Evolutionary conservation across 495 filamentous ascomycete species (phyloP).

Genomic region (Echria macrotheca): DNA sequence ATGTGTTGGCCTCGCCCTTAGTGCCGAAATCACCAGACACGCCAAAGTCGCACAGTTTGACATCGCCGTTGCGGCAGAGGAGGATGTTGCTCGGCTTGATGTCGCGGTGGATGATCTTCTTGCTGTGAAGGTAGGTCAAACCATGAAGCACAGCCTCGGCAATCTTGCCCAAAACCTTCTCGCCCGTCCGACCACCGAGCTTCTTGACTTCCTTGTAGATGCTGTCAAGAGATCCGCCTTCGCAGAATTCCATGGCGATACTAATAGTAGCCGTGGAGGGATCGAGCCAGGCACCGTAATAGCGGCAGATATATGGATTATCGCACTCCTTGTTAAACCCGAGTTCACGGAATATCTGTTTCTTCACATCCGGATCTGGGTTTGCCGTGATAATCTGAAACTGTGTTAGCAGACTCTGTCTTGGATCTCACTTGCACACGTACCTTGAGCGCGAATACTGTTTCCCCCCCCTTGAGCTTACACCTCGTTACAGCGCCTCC

Average conservation of each 20-base stretch:
- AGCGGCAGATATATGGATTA: conserved; percentile 89
- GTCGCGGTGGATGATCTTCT: conserved; percentile 97
- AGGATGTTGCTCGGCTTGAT: conserved; percentile 99
- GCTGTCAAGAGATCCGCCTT: conserved; percentile 89
- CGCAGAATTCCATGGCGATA: conserved; percentile 99
- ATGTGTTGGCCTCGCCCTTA: conserved; percentile 97
- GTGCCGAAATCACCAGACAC: conserved; percentile 97
- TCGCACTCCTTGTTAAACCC: conserved; percentile 97
- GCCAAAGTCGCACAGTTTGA: conserved; percentile 97
- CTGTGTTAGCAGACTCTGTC: conserved; percentile 27
- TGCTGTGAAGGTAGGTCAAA: conserved; percentile 89
- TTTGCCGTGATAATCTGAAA: conserved; percentile 92
- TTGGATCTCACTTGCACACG: no score
- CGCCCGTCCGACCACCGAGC: conserved; percentile 87
- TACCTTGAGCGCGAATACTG: conserved; percentile 95
- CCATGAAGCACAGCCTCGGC: conserved; percentile 93
- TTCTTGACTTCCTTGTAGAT: conserved; percentile 97
- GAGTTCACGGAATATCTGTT: conserved; percentile 92
- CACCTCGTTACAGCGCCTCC: conserved; percentile 93
- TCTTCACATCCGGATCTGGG: conserved; percentile 94
- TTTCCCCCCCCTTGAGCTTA: conserved; percentile 82
- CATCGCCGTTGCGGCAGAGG: conserved; percentile 83
- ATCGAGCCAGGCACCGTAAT: conserved; percentile 95
- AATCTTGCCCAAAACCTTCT: conserved; percentile 97
- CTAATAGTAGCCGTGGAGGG: conserved; percentile 89